Conservation (phyloP, 192 early-diverging fungal species). For the Coemansia sp. region DNA sequence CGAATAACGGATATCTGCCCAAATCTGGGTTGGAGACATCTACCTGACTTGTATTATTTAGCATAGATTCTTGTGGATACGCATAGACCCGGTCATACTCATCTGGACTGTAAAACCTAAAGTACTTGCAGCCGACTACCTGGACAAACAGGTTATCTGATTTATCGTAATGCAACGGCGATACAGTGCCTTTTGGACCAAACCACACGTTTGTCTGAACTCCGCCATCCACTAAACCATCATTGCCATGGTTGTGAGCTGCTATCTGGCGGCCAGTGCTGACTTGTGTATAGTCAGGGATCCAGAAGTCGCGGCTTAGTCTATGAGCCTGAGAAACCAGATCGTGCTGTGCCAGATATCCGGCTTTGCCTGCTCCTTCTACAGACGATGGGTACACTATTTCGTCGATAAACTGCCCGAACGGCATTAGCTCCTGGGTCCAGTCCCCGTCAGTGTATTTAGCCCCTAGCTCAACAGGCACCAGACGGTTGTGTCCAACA, state of each 20-base stretch:
- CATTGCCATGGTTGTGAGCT: neutral
- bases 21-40: slow-evolving; percentile 68
- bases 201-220: slow-evolving; percentile 69
- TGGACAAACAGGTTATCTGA: slow-evolving; percentile 84
- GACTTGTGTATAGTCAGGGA: slow-evolving; percentile 80
- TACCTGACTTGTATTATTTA: slow-evolving; percentile 77
- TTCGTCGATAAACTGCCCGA: slow-evolving; percentile 68
- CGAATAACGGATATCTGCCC: slow-evolving; percentile 57
- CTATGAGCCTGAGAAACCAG: slow-evolving; percentile 74
- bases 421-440: slow-evolving; percentile 70
- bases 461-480: slow-evolving; percentile 80
- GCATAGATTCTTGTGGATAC: slow-evolving; percentile 43
- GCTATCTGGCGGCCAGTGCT: slow-evolving; percentile 28
- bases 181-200: slow-evolving; percentile 77
- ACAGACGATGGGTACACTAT: slow-evolving; percentile 25
- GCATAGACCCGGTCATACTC: slow-evolving; percentile 68
- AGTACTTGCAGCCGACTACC: slow-evolving; percentile 78
- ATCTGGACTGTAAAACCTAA: slow-evolving; percentile 68
- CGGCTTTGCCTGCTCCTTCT: slow-evolving; percentile 6
- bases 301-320: slow-evolving; percentile 63
- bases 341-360: slow-evolving; percentile 87
- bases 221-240: slow-evolving; percentile 25
- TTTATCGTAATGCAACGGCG: slow-evolving; percentile 82
- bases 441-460: slow-evolving; percentile 77
- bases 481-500: slow-evolving; percentile 65